These are phyloP conservation scores for Wallacemonas sp. DNA, from an alignment of 208 protist species.

Conservation along the genomic window DNA sequence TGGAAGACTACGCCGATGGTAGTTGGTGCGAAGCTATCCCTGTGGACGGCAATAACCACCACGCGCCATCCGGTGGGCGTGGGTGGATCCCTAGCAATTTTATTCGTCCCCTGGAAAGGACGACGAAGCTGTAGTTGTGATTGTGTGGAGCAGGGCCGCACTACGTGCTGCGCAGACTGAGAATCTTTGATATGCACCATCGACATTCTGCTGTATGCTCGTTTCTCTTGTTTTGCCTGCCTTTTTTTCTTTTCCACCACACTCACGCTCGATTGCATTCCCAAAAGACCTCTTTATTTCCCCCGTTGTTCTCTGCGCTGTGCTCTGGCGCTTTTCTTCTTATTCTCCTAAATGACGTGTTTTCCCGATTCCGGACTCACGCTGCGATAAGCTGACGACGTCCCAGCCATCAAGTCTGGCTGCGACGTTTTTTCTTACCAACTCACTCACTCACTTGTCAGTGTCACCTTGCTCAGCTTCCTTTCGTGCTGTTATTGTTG, in stretches of 20 bases:
- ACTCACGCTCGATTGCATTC: too few species aligned
- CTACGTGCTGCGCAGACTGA: too few species aligned
- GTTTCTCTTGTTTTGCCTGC: background rate
- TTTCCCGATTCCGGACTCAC: too few species aligned
- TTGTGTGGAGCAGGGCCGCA: background rate
- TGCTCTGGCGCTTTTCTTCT: too few species aligned
- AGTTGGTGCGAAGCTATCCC: slow-evolving; percentile 66
- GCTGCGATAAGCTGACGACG: too few species aligned
- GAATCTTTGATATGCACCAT: background rate
- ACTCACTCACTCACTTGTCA: background rate
- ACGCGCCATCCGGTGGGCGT: background rate
- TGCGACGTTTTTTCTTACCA: background rate
- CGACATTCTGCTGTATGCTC: background rate
- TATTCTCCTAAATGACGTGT: too few species aligned
- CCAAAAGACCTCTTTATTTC: too few species aligned
- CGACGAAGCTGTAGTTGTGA: slow-evolving; percentile 32
- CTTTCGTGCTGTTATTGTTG: too few species aligned
- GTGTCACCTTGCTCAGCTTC: background rate
- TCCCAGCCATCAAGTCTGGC: background rate
- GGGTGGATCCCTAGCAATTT: slow-evolving; percentile 80
- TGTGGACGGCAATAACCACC: slow-evolving; percentile 17
- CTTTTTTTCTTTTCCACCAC: background rate
- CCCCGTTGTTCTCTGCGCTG: too few species aligned
- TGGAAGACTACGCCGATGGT: slow-evolving; percentile 66
- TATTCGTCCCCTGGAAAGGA: slow-evolving; percentile 49